These are phyloP conservation scores for Fraxinus sp. DNA, from an alignment of 305 asterid species.

Conservation along the genomic window DNA sequence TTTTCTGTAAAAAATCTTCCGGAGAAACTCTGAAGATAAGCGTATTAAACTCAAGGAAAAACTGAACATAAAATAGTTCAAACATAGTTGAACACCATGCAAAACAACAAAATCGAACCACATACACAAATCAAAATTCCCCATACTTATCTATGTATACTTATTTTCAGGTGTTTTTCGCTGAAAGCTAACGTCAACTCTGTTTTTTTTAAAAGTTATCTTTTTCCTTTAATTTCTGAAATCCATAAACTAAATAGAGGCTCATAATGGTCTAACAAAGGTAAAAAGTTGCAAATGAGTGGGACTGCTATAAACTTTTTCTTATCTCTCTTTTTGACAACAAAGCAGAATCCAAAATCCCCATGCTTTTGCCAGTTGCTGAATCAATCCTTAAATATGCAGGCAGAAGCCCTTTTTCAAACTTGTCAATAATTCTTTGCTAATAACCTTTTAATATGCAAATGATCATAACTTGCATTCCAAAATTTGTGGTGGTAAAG, in stretches of 20 bases:
- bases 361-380: slow-evolving; percentile 9
- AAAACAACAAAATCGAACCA: neutral
- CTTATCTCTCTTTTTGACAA: neutral
- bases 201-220: neutral
- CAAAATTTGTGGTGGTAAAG: neutral
- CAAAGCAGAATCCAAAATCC: neutral
- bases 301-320: neutral
- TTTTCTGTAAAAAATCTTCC: neutral
- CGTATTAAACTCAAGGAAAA: neutral
- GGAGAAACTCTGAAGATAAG: neutral
- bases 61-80: neutral
- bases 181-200: neutral
- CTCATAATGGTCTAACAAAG: neutral
- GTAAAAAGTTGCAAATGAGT: neutral
- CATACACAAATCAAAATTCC: neutral
- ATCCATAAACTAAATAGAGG: neutral
- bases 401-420: neutral
- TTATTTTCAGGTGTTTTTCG: neutral
- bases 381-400: slow-evolving; percentile 5
- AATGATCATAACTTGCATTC: neutral
- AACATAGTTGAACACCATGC: neutral
- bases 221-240: neutral
- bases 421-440: slow-evolving; percentile 4
- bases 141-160: neutral
- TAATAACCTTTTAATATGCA: neutral